Evolutionary conservation across 1,284 basidiomycete genomes (phyloP).

Genomic region (Puccinia novopanici): DNA sequence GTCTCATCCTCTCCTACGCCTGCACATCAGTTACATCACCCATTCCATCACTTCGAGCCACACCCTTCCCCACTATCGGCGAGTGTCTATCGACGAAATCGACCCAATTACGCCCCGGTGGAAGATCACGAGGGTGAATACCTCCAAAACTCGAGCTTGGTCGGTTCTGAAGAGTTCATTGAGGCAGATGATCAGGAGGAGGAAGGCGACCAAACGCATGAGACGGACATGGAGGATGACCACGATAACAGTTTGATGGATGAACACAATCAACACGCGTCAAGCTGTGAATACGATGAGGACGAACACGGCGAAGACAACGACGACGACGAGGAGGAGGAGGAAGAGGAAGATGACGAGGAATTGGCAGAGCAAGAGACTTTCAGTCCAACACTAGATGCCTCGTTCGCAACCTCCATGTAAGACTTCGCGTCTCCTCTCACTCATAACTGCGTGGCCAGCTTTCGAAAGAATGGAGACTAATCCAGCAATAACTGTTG

Average conservation of each 20-base stretch:
- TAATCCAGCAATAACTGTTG: too few species aligned
- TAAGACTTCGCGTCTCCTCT: slow-evolving; percentile 28
- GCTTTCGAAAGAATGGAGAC: too few species aligned
- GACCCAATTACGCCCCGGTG: neutral
- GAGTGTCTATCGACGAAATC: neutral
- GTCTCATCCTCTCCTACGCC: slow-evolving; percentile 45
- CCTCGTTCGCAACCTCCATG: slow-evolving; percentile 48
- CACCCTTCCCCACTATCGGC: slow-evolving; percentile 38
- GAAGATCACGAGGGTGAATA: neutral
- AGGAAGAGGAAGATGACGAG: slow-evolving; percentile 35
- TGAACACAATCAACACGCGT: too few species aligned
- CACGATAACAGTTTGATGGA: neutral
- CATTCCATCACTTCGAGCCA: slow-evolving; percentile 37
- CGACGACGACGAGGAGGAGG: neutral
- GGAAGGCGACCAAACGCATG: neutral
- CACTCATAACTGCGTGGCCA: neutral
- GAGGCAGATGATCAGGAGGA: neutral
- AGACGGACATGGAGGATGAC: neutral
- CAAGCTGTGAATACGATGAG: slow-evolving; percentile 1
- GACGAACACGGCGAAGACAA: slow-evolving; percentile 21
- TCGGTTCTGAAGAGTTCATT: neutral
- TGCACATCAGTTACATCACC: slow-evolving; percentile 27
- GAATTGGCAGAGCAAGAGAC: too few species aligned
- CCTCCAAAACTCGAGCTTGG: neutral
- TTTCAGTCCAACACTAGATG: slow-evolving; percentile 43